Evolutionary conservation across 176 grass and related monocot genomes (phyloP), one percentile per base, ranked within the genome.

Genomic region (Paspalum vaginatum): DNA sequence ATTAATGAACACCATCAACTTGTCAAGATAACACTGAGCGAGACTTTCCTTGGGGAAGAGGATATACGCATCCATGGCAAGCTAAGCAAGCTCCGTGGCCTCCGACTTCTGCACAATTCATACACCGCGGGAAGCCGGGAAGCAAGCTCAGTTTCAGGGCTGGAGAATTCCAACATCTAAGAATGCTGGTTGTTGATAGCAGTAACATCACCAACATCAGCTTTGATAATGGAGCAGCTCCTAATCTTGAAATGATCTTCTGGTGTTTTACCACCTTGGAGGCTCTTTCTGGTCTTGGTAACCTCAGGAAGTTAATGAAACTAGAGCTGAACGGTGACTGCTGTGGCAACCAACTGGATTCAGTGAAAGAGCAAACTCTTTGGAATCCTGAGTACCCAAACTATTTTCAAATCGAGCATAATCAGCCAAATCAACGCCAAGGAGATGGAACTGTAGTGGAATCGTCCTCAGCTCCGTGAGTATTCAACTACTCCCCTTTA

Each of bases 21-120:
- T 55, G 9, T 45, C 17, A 72, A 78, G 62, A 43, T 87, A 26
- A 83, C 79, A 14, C 20, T 87, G 18, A 17, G 5, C 0, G 11
- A 69, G 0, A 62, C 61, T 8, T 11, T 17, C 1, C 8, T 87
- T 0, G 6, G 5, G 4, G 57, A 65, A 27, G 26, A 24, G 44
- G 68, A 7, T 71, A 12, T 87, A 3, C 7, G 1, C 25, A 57
- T 17, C 17, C 25, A 83, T 2, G 40, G 71, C 8, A 70, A 26
- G 11, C 54, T 89, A 8, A 0, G 11, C 0, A 45, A 0, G 9
- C 43, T 81, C 0, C 25, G 2, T 4, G 16, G 18, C 20, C 68
- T 82, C 0, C 22, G 27, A 11, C 55, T 81, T 40, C 26, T 7
- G 18, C 11, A 11, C 16, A 24, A 11, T 2, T 49, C 53, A 6